Evolutionary conservation across 2,329 filamentous ascomycete species (phyloP), one percentile per base, ranked within the genome.

Genomic region (Amylocarpus encephaloides): DNA sequence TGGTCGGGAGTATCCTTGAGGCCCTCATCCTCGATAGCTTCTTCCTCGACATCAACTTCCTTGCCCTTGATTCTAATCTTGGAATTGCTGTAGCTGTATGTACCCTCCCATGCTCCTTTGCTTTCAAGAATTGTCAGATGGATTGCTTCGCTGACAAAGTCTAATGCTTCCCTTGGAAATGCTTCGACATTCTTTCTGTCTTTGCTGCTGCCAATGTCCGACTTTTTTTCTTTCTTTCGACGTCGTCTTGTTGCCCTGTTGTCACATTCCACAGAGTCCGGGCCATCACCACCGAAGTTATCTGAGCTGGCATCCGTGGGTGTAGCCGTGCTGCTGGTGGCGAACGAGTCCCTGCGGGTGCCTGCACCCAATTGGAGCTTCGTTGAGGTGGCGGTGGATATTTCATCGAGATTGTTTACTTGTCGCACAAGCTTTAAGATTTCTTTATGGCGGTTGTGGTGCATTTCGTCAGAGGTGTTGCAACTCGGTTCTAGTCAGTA

Each of bases 391-490:
- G 45, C 35, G 22, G 13, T 45, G 19, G 55, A 51, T 4, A 42
- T 29, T 19, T 56, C 49, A 43, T 66, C 63, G 12, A 61, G 40
- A 13, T 45, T 50, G 2, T 43, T 46, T 3, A 66, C 59, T 29
- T 62, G 52, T 15, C 62, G 51, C 12, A 63, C 46, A 7, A 64
- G 45, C 15, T 30, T 53, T 9, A 65, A 50, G 12, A 66, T 66
- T n/a, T 62, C 59, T 22, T 62, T 65, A 46, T 66, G 64, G 5
- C 64, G 48, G 18, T 48, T 56, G 39, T 65, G 55, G 46, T 66
- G 64, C 59, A 63, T 53, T 46, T 65, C 62, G 38, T 66, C 63
- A 5, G 62, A 58, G 10, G 56, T 55, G 19, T 60, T 62, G 39
- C 64, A 66, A 26, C 63, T 65, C 41, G 7, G 3, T 39, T 43